These are phyloP conservation scores for Acanthamoeba divionensis DNA, from an alignment of 208 protist genomes.

Conservation along the genomic window DNA sequence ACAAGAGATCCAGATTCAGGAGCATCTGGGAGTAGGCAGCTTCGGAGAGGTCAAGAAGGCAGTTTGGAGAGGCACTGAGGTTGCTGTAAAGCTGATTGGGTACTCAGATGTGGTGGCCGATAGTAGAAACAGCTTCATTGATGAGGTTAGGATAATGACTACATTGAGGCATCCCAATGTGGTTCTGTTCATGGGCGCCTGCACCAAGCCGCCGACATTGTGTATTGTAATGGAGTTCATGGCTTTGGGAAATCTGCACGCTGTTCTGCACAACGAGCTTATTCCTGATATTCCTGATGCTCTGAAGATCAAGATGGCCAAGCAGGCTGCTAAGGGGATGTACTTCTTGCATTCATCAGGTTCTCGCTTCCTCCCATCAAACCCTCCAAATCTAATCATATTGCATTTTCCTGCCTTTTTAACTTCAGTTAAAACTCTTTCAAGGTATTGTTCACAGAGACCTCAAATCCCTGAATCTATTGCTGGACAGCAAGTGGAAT, in stretches of 20 bases:
- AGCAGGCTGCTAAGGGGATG: constrained; percentile 16
- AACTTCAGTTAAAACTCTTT: no score
- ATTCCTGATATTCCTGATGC: background rate
- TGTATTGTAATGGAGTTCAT: constrained; percentile 15
- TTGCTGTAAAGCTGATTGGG: constrained; percentile 21
- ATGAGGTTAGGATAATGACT: background rate
- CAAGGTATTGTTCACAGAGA: background rate
- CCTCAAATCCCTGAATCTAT: background rate
- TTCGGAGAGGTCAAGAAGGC: background rate
- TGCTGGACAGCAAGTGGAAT: constrained; percentile 2
- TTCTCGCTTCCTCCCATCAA: no score
- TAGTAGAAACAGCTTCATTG: no score
- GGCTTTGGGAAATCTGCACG: background rate
- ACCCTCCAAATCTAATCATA: no score
- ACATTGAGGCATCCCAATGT: background rate
- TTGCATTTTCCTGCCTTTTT: no score
- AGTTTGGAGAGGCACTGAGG: background rate
- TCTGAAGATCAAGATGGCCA: background rate
- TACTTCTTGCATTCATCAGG: constrained; percentile 20
- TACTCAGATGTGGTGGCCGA: no score
- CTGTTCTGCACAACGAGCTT: background rate
- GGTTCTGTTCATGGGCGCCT: constrained; percentile 20
- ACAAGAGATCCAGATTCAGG: background rate
- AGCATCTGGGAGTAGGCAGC: background rate
- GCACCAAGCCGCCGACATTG: background rate